Evolutionary conservation across 2,329 filamentous ascomycete species (phyloP), one percentile per base, ranked within the genome.

Genomic region (Diaporthe vaccinii): DNA sequence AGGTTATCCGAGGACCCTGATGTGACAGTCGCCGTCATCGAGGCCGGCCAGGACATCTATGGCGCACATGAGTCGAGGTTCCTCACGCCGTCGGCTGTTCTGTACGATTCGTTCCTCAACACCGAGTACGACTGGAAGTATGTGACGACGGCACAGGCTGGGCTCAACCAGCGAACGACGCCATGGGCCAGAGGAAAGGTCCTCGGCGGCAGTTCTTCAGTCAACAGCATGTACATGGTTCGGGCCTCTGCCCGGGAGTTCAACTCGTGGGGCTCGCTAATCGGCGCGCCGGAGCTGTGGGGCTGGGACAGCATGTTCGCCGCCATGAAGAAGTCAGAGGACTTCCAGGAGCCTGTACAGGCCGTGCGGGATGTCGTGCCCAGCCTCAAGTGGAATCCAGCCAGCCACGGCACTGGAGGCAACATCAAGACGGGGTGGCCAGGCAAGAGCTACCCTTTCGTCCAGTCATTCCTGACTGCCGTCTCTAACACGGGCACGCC

Each of bases 1-100:
- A 77, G 80, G 61, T 70, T 81, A 34, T 78, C 80, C 17, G 80
- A 80, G 68, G 75, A 81, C 70, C 53, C 74, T 22, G 73, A 77
- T 77, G 71, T 72, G 31, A 75, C 73, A 14, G 76, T 77, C 6
- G 76, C 76, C 6, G 76, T 77, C 17, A 55, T 77, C 46, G 76
- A 77, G 55, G 76, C 76, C 17, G 76, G 76, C 31, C 58, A 53
- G 20, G 74, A 72, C 20, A 75, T 77, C 58, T 77, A 77, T 17
- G 76, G 74, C 55, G 69, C 70, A 10, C 67, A 75, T 36, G 65
- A 77, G 25, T 53, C 51, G 15, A 77, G 71, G 49, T 73, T 73
- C 58, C 71, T 73, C 25, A 73, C 58, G 8, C 71, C 71, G 1
- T 65, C 58, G 25, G 71, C 58, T 4, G 71, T 73, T 15, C 71